Conservation (phyloP, 805 yeast genomes). For the Pichia scutulata region DNA sequence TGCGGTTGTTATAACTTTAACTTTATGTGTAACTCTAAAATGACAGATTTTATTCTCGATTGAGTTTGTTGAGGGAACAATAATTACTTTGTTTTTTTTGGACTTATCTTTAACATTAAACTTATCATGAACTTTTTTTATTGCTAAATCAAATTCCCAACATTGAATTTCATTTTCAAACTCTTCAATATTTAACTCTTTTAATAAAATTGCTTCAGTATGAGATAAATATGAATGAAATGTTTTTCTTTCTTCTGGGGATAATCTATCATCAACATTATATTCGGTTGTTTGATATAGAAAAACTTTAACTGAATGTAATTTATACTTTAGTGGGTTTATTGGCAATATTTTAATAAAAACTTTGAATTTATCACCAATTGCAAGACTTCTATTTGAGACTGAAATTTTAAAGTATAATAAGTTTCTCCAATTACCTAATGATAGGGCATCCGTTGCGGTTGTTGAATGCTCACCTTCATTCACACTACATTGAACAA, state of each 20-base stretch:
- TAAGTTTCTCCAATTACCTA: conserved; percentile 29
- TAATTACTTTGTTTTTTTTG: not conserved
- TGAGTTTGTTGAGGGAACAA: conserved; percentile 18
- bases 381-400: conserved; percentile 13
- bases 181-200: not conserved
- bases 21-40: conserved; percentile 19
- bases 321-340: conserved; percentile 10
- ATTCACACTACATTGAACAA: conserved; percentile 13
- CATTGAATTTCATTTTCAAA: conserved; percentile 5
- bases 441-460: conserved; percentile 11
- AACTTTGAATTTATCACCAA: conserved; percentile 15
- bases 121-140: conserved; percentile 9
- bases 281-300: conserved; percentile 21
- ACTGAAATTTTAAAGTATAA: conserved; percentile 19
- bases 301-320: conserved; percentile 17
- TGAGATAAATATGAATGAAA: conserved; percentile 7
- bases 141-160: conserved; percentile 3
- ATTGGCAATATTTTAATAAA: conserved; percentile 22
- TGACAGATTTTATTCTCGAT: conserved; percentile 11
- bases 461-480: not conserved
- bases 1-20: conserved; percentile 10
- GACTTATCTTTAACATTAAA: not conserved
- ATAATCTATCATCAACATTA: not conserved
- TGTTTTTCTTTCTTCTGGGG: not conserved
- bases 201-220: conserved; percentile 16